Evolutionary conservation across 1,139 yeast species (phyloP).

Genomic region (Magnusiomyces suaveolens): DNA sequence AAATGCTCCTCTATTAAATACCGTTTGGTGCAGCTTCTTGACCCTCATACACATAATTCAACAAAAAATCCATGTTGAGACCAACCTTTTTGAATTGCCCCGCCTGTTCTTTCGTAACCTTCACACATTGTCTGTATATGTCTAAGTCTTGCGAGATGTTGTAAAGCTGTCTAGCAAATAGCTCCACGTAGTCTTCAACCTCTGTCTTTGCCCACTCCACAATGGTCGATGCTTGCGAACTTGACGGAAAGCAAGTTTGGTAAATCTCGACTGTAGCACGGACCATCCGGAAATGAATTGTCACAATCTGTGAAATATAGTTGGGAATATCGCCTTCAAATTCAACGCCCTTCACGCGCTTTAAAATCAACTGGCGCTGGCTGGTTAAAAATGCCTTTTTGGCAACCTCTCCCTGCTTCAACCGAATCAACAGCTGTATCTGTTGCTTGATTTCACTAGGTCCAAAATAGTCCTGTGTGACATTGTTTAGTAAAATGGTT

Average conservation of each 20-base stretch:
- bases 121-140: conserved; percentile 43
- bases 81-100: conserved; percentile 56
- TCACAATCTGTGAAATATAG: conserved; percentile 49
- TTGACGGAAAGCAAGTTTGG: conserved; percentile 34
- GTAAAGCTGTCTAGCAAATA: conserved; percentile 58
- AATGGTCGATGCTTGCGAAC: conserved; percentile 34
- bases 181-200: conserved; percentile 48
- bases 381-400: conserved; percentile 40
- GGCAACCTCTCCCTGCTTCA: conserved; percentile 41
- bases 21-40: background rate
- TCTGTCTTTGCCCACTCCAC: conserved; percentile 66
- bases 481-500: conserved; percentile 26
- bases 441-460: conserved; percentile 26
- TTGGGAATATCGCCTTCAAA: conserved; percentile 48
- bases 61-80: conserved; percentile 53
- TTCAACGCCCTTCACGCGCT: conserved; percentile 40
- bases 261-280: conserved; percentile 42
- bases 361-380: conserved; percentile 38
- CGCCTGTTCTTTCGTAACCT: conserved; percentile 50
- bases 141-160: conserved; percentile 49
- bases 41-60: conserved; percentile 17
- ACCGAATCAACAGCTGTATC: conserved; percentile 35
- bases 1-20: background rate
- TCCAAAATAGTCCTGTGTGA: conserved; percentile 31
- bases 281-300: conserved; percentile 49